These are phyloP conservation scores for Cucurbita moschata DNA, from an alignment of 306 rosid genomes.

Conservation along the genomic window DNA sequence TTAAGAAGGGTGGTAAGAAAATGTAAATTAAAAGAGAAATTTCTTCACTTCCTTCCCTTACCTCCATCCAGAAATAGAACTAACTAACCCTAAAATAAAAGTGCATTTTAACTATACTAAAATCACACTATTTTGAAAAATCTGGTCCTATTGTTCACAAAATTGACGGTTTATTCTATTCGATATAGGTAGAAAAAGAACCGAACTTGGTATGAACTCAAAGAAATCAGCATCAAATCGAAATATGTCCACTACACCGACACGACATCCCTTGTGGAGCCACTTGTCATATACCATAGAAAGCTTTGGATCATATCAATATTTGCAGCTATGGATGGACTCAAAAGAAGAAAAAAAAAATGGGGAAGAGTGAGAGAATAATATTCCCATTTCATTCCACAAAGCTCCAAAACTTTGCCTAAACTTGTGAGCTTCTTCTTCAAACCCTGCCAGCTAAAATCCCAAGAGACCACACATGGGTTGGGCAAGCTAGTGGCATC, in stretches of 20 bases:
- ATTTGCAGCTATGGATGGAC: neutral
- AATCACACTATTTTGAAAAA: too few species aligned
- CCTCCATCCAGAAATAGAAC: too few species aligned
- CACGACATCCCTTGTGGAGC: neutral
- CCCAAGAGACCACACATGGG: conserved; percentile 21
- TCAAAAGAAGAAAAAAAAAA: neutral
- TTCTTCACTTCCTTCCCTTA: too few species aligned
- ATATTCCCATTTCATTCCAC: neutral
- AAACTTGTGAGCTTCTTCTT: neutral
- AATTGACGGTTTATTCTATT: too few species aligned
- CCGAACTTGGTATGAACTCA: neutral
- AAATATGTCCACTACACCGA: neutral
- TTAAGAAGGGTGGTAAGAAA: too few species aligned
- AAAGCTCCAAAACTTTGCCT: conserved; percentile 19
- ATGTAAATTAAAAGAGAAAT: too few species aligned
- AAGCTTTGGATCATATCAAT: neutral
- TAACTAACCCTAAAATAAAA: too few species aligned
- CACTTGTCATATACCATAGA: neutral
- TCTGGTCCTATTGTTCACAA: too few species aligned
- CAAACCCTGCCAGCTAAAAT: conserved; percentile 35
- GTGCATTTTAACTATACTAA: too few species aligned
- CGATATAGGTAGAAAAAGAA: too few species aligned
- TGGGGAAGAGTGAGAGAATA: neutral
- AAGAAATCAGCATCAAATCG: neutral
- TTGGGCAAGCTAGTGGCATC: neutral